These are phyloP conservation scores for Cyclotella distinguenda DNA, from an alignment of 108 stramenopile genomes.

Conservation along the genomic window DNA sequence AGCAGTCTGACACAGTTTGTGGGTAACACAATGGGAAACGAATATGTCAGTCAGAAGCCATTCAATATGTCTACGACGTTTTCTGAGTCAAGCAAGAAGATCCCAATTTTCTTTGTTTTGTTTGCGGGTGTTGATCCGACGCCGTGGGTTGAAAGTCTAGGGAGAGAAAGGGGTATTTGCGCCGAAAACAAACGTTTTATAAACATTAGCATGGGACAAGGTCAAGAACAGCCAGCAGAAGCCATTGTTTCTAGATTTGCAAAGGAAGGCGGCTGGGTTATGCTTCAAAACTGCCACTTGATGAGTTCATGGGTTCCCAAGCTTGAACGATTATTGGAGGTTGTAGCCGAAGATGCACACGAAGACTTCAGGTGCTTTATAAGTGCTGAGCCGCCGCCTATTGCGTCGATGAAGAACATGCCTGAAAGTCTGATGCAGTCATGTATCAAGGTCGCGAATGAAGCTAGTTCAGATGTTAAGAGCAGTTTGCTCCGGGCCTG, in stretches of 20 bases:
- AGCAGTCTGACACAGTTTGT: constrained; percentile 60
- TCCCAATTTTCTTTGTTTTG: constrained; percentile 80
- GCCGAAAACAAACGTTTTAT: constrained; percentile 65
- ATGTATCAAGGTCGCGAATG: constrained; percentile 80
- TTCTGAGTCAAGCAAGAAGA: constrained; percentile 54
- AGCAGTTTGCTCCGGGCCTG: constrained; percentile 74
- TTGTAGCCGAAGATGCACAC: constrained; percentile 67
- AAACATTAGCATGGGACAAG: constrained; percentile 87
- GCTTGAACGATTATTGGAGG: constrained; percentile 73
- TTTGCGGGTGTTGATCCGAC: constrained; percentile 86
- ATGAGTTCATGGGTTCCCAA: constrained; percentile 80
- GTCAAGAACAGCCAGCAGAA: constrained; percentile 74
- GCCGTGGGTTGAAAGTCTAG: constrained; percentile 75
- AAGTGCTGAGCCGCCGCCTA: constrained; percentile 78
- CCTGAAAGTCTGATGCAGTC: constrained; percentile 78
- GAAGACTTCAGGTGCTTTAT: constrained; percentile 80
- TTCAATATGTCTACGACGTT: constrained; percentile 71
- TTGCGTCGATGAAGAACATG: constrained; percentile 71
- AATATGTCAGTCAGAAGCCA: constrained; percentile 65
- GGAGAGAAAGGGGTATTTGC: constrained; percentile 52
- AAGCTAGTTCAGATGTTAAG: constrained; percentile 79
- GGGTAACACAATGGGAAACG: constrained; percentile 52
- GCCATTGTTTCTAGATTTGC: constrained; percentile 52
- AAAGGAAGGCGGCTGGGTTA: constrained; percentile 81
- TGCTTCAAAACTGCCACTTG: constrained; percentile 86